Conservation (phyloP, 345 rosid species). For the Syzygium jambos region DNA sequence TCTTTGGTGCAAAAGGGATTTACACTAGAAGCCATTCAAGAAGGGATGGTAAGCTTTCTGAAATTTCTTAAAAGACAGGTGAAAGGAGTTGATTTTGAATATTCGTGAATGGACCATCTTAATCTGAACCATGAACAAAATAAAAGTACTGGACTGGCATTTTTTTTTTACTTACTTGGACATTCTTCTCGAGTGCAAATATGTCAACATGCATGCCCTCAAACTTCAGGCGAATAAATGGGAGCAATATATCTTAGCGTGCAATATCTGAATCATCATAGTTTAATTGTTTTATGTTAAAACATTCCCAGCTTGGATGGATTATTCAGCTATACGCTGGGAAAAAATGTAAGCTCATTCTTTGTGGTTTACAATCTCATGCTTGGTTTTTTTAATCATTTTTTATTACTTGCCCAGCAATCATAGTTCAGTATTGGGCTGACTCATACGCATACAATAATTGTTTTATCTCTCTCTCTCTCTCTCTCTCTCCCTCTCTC, state of each 20-base stretch:
- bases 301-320: neutral
- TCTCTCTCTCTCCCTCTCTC: too few relatives aligned
- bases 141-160: neutral
- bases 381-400: neutral
- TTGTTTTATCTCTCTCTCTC: neutral
- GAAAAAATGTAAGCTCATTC: neutral
- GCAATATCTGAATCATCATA: neutral
- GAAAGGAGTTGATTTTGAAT: neutral
- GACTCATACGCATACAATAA: neutral
- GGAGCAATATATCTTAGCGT: neutral
- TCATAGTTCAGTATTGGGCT: neutral
- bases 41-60: constrained; percentile 69
- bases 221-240: neutral
- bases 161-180: neutral
- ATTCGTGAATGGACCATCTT: neutral
- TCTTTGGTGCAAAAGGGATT: constrained; percentile 71
- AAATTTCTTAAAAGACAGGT: neutral
- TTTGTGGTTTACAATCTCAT: neutral
- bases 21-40: constrained; percentile 67
- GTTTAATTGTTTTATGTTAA: neutral
- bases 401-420: neutral
- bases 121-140: neutral
- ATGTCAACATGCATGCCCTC: neutral
- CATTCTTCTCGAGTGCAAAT: neutral
- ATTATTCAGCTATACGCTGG: neutral